Percentiles rank a stretch among this genome's conserved stretches.
Evolutionary conservation across 2,329 filamentous ascomycete genomes (phyloP).

Genomic region (Aspergillus pseudoviridinutans): DNA sequence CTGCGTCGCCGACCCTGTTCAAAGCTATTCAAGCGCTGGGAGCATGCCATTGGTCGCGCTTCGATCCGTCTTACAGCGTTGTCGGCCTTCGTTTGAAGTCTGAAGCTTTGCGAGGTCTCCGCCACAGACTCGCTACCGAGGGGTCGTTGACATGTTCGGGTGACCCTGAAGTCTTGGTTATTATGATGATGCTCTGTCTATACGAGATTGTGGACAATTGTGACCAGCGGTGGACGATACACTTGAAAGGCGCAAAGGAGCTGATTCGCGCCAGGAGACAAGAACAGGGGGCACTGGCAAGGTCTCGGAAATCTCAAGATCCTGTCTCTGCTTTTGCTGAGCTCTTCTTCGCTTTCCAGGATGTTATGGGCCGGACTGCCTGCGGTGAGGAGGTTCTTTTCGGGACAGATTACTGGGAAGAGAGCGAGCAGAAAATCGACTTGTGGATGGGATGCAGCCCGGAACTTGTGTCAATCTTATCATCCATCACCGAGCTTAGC

Average conservation of each 20-base stretch:
- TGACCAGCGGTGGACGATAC: conserved; percentile 46
- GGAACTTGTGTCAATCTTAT: conserved; percentile 44
- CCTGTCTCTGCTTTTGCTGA: conserved; percentile 39
- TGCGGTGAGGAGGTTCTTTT: conserved; percentile 48
- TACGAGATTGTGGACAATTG: conserved; percentile 45
- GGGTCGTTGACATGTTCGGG: conserved; percentile 24
- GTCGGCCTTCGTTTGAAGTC: conserved; percentile 37
- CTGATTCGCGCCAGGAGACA: conserved; percentile 41
- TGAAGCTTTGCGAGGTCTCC: conserved; percentile 34
- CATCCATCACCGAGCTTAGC: conserved; percentile 47
- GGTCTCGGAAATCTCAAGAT: conserved; percentile 12
- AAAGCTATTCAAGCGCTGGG: conserved; percentile 38
- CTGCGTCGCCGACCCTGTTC: conserved; percentile 36
- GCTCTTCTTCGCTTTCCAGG: conserved; percentile 50
- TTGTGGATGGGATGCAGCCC: conserved; percentile 50
- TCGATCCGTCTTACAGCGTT: conserved; percentile 26
- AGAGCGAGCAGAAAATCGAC: conserved; percentile 37
- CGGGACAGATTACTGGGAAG: conserved; percentile 46
- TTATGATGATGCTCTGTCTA: conserved; percentile 47
- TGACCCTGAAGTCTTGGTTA: conserved; percentile 36
- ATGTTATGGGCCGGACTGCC: conserved; percentile 50
- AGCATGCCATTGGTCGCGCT: conserved; percentile 36
- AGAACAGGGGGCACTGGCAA: conserved; percentile 9
- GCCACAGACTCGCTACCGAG: conserved; percentile 27
- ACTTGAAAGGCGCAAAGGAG: conserved; percentile 47